Conservation (phyloP, 2,329 filamentous ascomycete species). For the Hypoxylon sp. region DNA sequence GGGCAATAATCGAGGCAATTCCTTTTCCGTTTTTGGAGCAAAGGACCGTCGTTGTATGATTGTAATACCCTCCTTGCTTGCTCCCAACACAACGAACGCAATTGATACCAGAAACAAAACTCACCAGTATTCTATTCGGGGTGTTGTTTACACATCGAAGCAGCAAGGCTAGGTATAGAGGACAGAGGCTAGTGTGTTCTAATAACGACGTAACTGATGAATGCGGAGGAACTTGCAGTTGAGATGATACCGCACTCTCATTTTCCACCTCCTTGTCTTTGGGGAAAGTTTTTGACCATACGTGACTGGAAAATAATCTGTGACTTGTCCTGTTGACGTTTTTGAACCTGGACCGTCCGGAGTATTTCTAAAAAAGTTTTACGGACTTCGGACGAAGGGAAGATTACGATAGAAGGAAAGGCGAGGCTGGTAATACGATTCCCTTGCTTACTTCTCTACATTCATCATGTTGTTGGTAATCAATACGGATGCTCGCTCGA, state of each 20-base stretch:
- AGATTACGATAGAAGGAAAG: conserved; percentile 1
- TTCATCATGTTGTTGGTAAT: neutral
- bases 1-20: conserved; percentile 17
- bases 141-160: neutral
- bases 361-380: conserved; percentile 20
- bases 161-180: conserved; percentile 2
- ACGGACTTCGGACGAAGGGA: conserved; percentile 36
- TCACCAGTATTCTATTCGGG: neutral
- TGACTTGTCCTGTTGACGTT: neutral
- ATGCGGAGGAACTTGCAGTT: conserved; percentile 4
- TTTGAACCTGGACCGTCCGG: conserved; percentile 17
- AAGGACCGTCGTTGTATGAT: conserved; percentile 40
- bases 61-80: conserved; percentile 45
- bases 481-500: neutral
- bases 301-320: neutral
- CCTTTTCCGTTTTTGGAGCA: conserved; percentile 13
- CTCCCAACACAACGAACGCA: conserved; percentile 3
- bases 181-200: neutral
- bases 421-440: neutral
- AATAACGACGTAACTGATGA: conserved; percentile 13
- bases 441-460: neutral
- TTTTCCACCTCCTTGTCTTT: neutral
- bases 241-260: conserved; percentile 3
- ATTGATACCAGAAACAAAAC: neutral
- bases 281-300: neutral